Base-by-base conservation (phyloP, 116 monocot genomes). In the Cymodocea nodosa region DNA sequence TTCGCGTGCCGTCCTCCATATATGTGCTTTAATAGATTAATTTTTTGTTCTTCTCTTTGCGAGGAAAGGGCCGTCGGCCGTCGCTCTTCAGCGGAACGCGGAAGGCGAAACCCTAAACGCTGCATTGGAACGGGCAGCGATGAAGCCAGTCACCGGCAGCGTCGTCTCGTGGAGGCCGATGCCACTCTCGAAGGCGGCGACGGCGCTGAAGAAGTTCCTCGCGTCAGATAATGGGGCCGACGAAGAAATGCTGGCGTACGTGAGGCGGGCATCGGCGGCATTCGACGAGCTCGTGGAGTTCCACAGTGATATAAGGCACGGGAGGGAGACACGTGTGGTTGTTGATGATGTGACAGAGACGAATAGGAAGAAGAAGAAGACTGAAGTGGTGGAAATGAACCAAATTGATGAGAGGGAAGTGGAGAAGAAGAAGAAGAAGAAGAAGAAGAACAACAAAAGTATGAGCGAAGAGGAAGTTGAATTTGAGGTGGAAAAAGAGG, bases 81-180 rank as follows among this genome's bases (percentile, higher is more conserved):
- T 44, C 11, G 44, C 44, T 6, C 44, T 12, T 10, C 44, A 0
- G 6, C 44, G 44, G 44, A 44, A 44, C 44, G 9, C 7, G 44
- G 44, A 12, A 44, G 6, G 54, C 54, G n/a, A 19, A 54, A 54
- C 54, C 54, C 54, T 54, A 54, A 16, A 1, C 44, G 11, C 12
- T 10, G 44, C 6, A 44, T 30, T 1, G 30, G 30, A 44, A 44
- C 8, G 44, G 12, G 7, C 9, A 44, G 12, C 51, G 30, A 75
- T 75, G 75, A 75, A 75, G 49, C 75, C 75, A 25, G 56, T 75
- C 53, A 44, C 48, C 3, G 75, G 68, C 16, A 5, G 49, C 5
- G 63, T 75, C 52, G 53, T 75, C 20, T 75, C 75, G 12, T 75
- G 63, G 44, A 63, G 63, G 44, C 23, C 23, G 62, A 37, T 75